phyloP scores from a whole-genome alignment of 805 yeast species.

The Maudiozyma turicensis region DNA sequence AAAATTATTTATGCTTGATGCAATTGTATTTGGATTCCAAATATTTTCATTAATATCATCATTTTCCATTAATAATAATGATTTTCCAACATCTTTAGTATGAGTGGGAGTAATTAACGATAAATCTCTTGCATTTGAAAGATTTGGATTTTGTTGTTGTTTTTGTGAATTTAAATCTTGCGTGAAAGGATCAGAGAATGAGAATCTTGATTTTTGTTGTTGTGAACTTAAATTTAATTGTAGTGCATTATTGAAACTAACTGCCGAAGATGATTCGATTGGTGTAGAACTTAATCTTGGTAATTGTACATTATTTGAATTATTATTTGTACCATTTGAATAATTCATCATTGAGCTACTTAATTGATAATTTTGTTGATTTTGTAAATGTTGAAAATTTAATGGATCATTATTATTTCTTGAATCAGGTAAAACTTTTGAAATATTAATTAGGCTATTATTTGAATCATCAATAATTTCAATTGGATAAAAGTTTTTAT shows the following conservation, averaged over 20 bases:
- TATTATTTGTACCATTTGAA: not conserved
- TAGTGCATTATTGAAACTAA: constrained; percentile 9
- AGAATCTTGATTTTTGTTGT: constrained; percentile 37
- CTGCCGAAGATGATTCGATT: constrained; percentile 5
- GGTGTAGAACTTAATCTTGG: constrained; percentile 1
- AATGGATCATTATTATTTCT: not conserved
- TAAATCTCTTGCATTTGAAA: constrained; percentile 1
- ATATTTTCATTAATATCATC: constrained; percentile 28
- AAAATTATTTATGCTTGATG: constrained; percentile 15
- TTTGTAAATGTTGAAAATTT: not conserved
- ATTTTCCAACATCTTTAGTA: constrained; percentile 32
- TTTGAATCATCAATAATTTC: constrained; percentile 30
- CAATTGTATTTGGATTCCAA: constrained; percentile 28
- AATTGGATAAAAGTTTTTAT: constrained; percentile 29
- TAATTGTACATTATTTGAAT: not conserved
- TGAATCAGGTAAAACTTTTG: constrained; percentile 5
- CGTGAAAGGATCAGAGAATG: constrained; percentile 51
- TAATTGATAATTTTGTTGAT: constrained; percentile 7
- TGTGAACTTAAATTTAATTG: constrained; percentile 23
- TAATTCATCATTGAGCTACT: not conserved
- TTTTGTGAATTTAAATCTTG: constrained; percentile 8
- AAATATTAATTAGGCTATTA: constrained; percentile 12
- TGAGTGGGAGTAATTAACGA: constrained; percentile 3
- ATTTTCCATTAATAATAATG: constrained; percentile 33
- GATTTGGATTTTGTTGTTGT: not conserved